Base-by-base conservation (phyloP, 768 basidiomycete genomes). In the Mycena floridula region DNA sequence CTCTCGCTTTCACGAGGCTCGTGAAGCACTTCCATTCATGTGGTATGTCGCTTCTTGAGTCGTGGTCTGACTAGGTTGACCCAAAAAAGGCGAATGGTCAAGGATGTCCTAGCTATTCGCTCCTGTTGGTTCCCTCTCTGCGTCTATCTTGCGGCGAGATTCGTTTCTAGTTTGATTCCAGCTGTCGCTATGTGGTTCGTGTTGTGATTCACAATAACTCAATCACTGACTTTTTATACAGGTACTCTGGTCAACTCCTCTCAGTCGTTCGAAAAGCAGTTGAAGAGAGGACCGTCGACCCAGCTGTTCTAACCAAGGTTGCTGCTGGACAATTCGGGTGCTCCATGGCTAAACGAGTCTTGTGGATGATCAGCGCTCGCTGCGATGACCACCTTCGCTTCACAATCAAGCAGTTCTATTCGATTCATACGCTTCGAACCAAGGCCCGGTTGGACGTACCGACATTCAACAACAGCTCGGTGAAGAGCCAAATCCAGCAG, bases 81-180 rank as follows among this genome's bases (percentile, higher is more conserved):
- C n/a, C n/a, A n/a, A n/a, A n/a, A n/a, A n/a, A n/a, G 76, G 74
- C 28, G 16, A 32, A 32, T 32, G 28, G 9, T 9, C 28, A 32
- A 16, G 28, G 28, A 32, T 16, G 11, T 32, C 28, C 11, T 9
- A 32, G 16, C 11, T 32, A 32, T 32, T 16, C 28, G 11, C 16
- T 9, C 11, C 9, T 32, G 28, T 32, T 9, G 16, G 28, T 16
- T 16, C 9, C 28, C 16, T 16, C 16, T 32, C 11, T 9, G 28
- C 28, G 28, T 16, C 16, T 32, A 32, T 32, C 11, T 32, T 16
- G 28, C 16, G 9, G 11, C 16, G 9, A 16, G 28, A 16, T 9
- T 32, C 16, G 16, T 32, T 9, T 16, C 11, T 32, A 16, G 11
- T 32, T 16, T 32, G 9, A 32, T 32, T 16, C 28, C 28, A 9